phyloP scores from a whole-genome alignment of 2,329 filamentous ascomycete genomes.

The Amesomyces nigricolor region DNA sequence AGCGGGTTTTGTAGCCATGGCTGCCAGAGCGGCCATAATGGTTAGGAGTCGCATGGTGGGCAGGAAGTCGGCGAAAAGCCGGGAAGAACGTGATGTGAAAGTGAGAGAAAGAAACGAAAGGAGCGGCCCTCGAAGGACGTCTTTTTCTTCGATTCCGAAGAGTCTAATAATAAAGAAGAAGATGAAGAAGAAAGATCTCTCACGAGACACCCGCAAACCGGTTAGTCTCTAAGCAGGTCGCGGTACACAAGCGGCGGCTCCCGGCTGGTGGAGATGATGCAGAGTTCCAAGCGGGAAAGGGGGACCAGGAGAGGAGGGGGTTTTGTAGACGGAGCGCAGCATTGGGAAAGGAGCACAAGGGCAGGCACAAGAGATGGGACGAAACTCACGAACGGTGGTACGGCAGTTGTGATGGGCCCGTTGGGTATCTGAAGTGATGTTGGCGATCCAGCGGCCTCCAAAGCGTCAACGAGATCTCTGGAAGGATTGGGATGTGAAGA shows the following conservation, averaged over 20 bases:
- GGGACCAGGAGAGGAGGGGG: neutral
- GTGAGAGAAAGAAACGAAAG: neutral
- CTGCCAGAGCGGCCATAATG: constrained; percentile 12
- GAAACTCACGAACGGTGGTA: constrained; percentile 1
- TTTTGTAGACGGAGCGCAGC: constrained; percentile 12
- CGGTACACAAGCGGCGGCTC: neutral
- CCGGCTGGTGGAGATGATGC: neutral
- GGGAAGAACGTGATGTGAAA: neutral
- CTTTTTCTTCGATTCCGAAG: neutral
- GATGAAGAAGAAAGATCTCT: neutral
- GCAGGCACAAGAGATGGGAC: neutral
- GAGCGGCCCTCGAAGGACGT: neutral
- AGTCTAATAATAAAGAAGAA: neutral
- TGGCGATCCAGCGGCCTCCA: neutral
- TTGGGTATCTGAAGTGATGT: neutral
- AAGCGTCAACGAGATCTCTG: neutral
- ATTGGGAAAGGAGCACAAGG: neutral
- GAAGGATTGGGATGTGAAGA: constrained; percentile 2
- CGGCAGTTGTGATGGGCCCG: neutral
- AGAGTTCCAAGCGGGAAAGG: neutral
- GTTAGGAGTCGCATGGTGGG: constrained; percentile 17
- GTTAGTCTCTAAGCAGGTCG: neutral
- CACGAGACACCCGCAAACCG: neutral
- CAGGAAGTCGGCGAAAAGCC: neutral
- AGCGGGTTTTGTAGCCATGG: constrained; percentile 1